Conservation (phyloP, 805 yeast species). For the Torulaspora franciscae region DNA sequence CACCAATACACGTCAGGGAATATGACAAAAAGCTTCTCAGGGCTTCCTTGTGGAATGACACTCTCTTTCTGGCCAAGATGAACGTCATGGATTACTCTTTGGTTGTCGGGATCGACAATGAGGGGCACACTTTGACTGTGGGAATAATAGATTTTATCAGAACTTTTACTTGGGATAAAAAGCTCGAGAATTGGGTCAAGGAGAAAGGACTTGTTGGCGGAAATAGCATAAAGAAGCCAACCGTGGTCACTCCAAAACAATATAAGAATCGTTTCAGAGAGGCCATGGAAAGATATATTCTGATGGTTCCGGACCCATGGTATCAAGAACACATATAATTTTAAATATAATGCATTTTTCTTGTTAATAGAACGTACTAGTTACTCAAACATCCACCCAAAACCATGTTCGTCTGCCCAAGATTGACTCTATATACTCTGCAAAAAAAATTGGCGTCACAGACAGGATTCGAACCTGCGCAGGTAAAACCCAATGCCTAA, state of each 20-base stretch:
- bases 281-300: constrained; percentile 93
- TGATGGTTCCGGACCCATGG: constrained; percentile 84
- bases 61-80: constrained; percentile 89
- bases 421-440: constrained; percentile 11
- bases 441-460: constrained; percentile 79
- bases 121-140: constrained; percentile 67
- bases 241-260: constrained; percentile 95
- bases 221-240: constrained; percentile 86
- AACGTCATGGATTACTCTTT: constrained; percentile 98
- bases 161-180: constrained; percentile 98
- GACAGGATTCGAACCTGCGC: constrained; percentile 99
- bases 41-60: constrained; percentile 92
- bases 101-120: constrained; percentile 82
- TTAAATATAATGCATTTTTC: too few species aligned
- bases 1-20: constrained; percentile 90
- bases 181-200: constrained; percentile 97
- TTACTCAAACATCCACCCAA: neutral
- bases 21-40: constrained; percentile 80
- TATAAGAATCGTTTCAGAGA: constrained; percentile 91
- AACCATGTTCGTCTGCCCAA: neutral
- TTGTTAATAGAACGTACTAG: neutral
- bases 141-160: constrained; percentile 93
- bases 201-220: constrained; percentile 81
- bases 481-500: constrained; percentile 84
- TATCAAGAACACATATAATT: constrained; percentile 33